Evolutionary conservation across 257 asterid species (phyloP), one percentile per base, ranked within the genome.

Genomic region (Scutellaria galericulata): DNA sequence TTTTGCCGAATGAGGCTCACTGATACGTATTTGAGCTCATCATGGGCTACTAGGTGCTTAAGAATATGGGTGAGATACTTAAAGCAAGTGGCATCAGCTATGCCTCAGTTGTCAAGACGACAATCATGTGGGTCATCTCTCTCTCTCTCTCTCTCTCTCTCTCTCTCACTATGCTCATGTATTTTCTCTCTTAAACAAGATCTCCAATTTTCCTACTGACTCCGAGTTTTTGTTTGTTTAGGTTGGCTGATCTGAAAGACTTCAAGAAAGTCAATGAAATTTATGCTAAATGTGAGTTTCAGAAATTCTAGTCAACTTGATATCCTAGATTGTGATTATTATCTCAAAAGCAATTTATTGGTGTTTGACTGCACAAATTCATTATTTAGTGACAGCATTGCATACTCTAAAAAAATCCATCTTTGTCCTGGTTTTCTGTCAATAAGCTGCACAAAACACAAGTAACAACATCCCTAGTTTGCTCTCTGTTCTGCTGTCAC

Each of bases 221-320:
- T 46, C 20, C 15, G 39, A 27, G 15, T 40, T 67, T 47, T 76
- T 70, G 39, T 57, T 65, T 37, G 12, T 71, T 27, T 76, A 94
- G 99, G 92, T 81, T 94, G 89, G 99, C 99, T 86, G 99, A 94
- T 82, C 85, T 94, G 87, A 87, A 88, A 63, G 99, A 94, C 83
- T 91, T 94, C 88, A 87, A 94, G 88, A 82, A 72, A 84, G 99
- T 94, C 76, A 94, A 94, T 47, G 96, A 86, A 79, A 91, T 94
- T 45, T 94, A 94, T 83, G 98, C 93, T 69, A 91, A 94, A 83
- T 94, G 99, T 94, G 68, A 91, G 98, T 84, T 78, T 57, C 67
- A 41, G 15, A 15, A 47, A 66, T 66, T 78, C 44, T 64, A 63
- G 41, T 45, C 60, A 15, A 64, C 54, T 59, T 58, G 20, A 55